Base-by-base conservation (phyloP, 2,329 filamentous ascomycete genomes). In the Trematosphaeria pertusa region DNA sequence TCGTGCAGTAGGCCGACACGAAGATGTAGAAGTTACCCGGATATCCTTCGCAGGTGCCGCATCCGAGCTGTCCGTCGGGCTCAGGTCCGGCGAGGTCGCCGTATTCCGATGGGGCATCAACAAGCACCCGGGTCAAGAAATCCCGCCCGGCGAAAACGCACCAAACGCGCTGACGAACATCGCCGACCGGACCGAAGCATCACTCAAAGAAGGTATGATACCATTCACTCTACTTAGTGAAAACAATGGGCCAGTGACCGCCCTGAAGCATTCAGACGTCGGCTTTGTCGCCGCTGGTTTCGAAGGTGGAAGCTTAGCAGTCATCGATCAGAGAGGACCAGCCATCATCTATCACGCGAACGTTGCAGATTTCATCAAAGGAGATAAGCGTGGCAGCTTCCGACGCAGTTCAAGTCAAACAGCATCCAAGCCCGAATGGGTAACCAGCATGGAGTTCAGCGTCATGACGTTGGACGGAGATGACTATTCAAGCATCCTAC, bases 381-480 rank as follows among this genome's bases (percentile, higher is more conserved):
- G 82, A n/a, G 86, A 89, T 41, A 95, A 91, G 70, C 82, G 87
- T 20, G 78, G 84, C 2, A 91, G 88, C 42, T 87, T 97, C 61
- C 78, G 78, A 62, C 76, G 80, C 71, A 80, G 78, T 46, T 81
- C 78, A 20, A 75, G 71, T 40, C 71, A 76, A 18, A 70, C 79
- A 4, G 67, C 75, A 1, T 47, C 60, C 11, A 77, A 78, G 41
- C 67, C 76, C 37, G 92, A 97, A 63, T 95, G 86, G 82, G 85
- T 90, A 0, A 91, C 90, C 0, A 81, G 78, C 21, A 85, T 97
- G 20, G 90, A 97, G 65, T 99, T 97, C 74, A 91, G 90, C 42
- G 90, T 74, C 40, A 87, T 99, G 85, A 95, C 89, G 3, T 75
- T 97, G 3, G 94, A 97, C 33, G 89, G 87, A n/a, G 93, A 97